Conservation (phyloP, 305 asterid genomes). For the Fraxinus dipetala region DNA sequence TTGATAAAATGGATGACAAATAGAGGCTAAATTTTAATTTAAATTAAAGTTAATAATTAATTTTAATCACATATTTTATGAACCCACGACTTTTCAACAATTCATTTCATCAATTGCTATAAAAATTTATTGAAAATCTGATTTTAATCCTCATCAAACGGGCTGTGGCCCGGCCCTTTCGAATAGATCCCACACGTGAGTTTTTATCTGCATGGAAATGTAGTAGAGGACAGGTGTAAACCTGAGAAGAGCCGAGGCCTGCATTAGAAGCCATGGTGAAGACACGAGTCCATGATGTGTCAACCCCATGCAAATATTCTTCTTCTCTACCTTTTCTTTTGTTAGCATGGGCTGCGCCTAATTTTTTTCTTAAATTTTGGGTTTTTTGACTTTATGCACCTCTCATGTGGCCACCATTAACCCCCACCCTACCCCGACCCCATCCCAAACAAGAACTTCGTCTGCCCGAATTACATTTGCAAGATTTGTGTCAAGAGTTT, state of each 20-base stretch:
- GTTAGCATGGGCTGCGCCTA: slow-evolving; percentile 21
- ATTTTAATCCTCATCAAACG: no score
- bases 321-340: slow-evolving; percentile 1
- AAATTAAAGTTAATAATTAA: no score
- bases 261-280: neutral
- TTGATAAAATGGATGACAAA: no score
- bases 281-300: slow-evolving; percentile 45
- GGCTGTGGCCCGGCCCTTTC: neutral
- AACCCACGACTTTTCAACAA: no score
- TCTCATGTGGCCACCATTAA: slow-evolving; percentile 16
- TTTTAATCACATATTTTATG: no score
- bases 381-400: neutral
- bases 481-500: neutral
- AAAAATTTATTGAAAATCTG: no score
- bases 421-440: neutral
- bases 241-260: neutral
- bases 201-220: neutral
- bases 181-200: slow-evolving; percentile 14
- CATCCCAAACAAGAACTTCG: neutral
- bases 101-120: no score
- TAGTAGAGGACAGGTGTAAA: slow-evolving; percentile 28
- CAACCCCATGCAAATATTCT: slow-evolving; percentile 29
- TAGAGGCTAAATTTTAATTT: no score
- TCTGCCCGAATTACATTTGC: slow-evolving; percentile 2
- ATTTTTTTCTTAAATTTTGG: slow-evolving; percentile 1